phyloP scores from a whole-genome alignment of 2,329 filamentous ascomycete genomes.

The Aureobasidium melanogenum region DNA sequence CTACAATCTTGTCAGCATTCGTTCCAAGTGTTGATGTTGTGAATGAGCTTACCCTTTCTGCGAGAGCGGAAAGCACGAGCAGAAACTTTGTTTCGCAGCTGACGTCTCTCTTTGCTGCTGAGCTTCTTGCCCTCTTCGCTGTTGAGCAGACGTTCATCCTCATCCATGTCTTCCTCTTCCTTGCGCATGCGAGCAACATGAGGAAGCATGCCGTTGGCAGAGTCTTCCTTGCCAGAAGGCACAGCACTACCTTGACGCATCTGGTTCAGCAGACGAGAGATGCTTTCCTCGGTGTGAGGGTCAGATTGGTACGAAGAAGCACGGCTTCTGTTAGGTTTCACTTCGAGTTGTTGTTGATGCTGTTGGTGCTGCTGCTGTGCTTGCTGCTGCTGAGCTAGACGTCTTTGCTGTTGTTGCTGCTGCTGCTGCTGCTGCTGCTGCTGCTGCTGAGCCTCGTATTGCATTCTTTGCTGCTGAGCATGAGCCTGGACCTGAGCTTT shows the following conservation, averaged over 20 bases:
- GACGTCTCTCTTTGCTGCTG: conserved; percentile 92
- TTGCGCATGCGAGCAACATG: conserved; percentile 72
- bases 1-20: conserved; percentile 52
- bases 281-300: conserved; percentile 67
- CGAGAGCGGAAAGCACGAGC: conserved; percentile 95
- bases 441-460: conserved; percentile 23
- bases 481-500: conserved; percentile 38
- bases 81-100: conserved; percentile 98
- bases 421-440: too few species aligned
- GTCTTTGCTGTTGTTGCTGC: conserved; percentile 21
- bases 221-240: conserved; percentile 38
- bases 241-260: conserved; percentile 69
- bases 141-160: conserved; percentile 86
- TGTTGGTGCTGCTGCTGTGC: conserved; percentile 22
- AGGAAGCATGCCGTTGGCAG: conserved; percentile 42
- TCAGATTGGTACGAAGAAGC: conserved; percentile 34
- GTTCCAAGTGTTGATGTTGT: neutral
- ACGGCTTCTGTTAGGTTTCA: conserved; percentile 30
- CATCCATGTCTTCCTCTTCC: conserved; percentile 97
- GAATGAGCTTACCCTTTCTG: conserved; percentile 70
- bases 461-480: conserved; percentile 36
- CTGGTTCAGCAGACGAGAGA: conserved; percentile 82
- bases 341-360: conserved; percentile 29
- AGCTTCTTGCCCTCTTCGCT: conserved; percentile 98
- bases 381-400: conserved; percentile 25